These are phyloP conservation scores for Lycium ferocissimum DNA, from an alignment of 257 asterid species.

Conservation along the genomic window DNA sequence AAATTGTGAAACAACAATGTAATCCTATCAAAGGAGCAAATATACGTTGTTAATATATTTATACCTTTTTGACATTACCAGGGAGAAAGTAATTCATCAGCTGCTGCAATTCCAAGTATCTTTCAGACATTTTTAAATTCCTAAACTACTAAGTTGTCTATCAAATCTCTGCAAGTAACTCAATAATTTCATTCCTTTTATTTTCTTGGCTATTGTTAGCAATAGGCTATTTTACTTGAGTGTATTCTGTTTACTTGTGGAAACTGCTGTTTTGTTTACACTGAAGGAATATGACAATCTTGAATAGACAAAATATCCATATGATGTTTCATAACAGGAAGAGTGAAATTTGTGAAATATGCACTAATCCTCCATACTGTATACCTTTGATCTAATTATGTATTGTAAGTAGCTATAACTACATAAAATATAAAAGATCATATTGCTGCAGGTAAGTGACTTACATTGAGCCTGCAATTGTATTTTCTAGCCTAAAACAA, in stretches of 20 bases:
- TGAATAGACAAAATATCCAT: not conserved
- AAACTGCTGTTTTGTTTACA: too few species aligned
- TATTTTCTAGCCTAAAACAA: constrained; percentile 5
- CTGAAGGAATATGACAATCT: not conserved
- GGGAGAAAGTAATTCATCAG: constrained; percentile 92
- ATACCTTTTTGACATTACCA: constrained; percentile 35
- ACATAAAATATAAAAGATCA: constrained; percentile 48
- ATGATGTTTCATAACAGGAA: not conserved
- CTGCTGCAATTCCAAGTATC: constrained; percentile 75
- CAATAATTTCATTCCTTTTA: too few species aligned
- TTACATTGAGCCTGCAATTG: constrained; percentile 9
- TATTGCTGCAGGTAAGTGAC: constrained; percentile 71
- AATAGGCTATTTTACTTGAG: too few species aligned
- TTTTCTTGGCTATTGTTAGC: too few species aligned
- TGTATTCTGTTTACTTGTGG: too few species aligned
- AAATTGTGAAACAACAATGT: too few species aligned
- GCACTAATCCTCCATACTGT: constrained; percentile 9
- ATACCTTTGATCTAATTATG: not conserved
- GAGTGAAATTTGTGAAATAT: not conserved
- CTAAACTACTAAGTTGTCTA: too few species aligned
- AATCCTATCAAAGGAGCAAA: too few species aligned
- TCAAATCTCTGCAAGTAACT: too few species aligned
- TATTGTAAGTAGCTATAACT: not conserved
- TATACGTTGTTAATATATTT: too few species aligned
- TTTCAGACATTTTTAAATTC: constrained; percentile 63